Evolutionary conservation across 2,329 filamentous ascomycete species (phyloP).

Genomic region (Onygenales sp.): DNA sequence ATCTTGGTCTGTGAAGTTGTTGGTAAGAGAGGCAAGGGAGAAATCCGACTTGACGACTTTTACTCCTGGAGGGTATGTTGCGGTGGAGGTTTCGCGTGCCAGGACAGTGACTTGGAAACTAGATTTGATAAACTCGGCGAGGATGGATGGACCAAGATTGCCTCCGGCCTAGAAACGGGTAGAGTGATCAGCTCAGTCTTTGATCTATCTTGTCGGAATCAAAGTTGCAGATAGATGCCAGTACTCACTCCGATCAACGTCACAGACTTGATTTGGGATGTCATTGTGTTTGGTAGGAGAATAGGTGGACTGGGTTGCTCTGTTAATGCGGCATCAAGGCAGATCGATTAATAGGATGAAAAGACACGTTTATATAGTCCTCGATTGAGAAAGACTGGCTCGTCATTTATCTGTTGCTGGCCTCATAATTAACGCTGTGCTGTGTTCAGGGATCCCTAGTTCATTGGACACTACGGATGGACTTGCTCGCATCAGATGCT

Average conservation of each 20-base stretch:
- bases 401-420: too few species aligned
- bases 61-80: conserved; percentile 28
- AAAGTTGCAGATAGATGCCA: not conserved
- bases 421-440: too few species aligned
- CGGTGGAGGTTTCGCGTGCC: conserved; percentile 38
- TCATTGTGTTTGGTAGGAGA: not conserved
- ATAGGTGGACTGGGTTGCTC: not conserved
- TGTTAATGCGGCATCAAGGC: not conserved
- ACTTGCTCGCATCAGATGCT: too few species aligned
- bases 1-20: conserved; percentile 47
- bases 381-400: too few species aligned
- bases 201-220: not conserved
- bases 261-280: not conserved
- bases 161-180: not conserved
- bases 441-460: too few species aligned
- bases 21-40: conserved; percentile 37
- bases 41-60: conserved; percentile 41
- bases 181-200: not conserved
- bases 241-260: not conserved
- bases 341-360: too few species aligned
- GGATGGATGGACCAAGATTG: not conserved
- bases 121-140: not conserved
- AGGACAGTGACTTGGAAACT: conserved; percentile 27
- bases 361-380: too few species aligned
- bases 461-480: too few species aligned